Conservation (phyloP, 2,329 filamentous ascomycete genomes). For the Teratosphaeria pseudoeucalypti region DNA sequence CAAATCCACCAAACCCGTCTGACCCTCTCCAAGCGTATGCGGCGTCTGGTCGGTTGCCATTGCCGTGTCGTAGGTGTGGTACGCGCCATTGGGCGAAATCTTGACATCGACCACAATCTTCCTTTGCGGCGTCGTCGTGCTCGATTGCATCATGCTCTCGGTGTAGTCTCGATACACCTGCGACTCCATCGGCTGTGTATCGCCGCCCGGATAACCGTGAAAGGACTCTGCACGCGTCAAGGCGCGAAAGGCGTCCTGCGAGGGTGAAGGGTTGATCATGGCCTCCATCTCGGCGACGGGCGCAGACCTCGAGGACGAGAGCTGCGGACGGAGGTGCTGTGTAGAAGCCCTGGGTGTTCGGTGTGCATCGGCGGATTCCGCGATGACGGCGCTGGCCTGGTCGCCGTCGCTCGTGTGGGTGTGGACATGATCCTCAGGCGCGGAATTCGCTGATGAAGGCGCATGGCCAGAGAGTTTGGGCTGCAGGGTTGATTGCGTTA, state of each 20-base stretch:
- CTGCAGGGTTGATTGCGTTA: constrained; percentile 22
- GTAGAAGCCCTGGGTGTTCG: constrained; percentile 6
- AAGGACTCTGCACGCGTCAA: constrained; percentile 26
- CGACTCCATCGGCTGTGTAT: constrained; percentile 38
- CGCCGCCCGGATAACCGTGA: constrained; percentile 28
- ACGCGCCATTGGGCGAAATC: constrained; percentile 3
- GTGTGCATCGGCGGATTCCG: constrained; percentile 11
- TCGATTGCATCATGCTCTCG: constrained; percentile 21
- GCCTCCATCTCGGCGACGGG: constrained; percentile 15
- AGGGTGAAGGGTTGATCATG: constrained; percentile 10
- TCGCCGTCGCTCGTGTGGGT: background rate
- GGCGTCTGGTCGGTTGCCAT: constrained; percentile 5
- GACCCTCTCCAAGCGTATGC: constrained; percentile 15
- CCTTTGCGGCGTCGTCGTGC: constrained; percentile 11
- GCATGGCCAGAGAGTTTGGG: constrained; percentile 9
- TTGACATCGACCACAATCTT: constrained; percentile 7
- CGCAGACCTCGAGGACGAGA: constrained; percentile 12
- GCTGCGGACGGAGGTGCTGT: constrained; percentile 5
- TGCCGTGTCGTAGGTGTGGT: constrained; percentile 1
- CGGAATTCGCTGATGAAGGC: background rate
- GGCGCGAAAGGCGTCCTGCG: constrained; percentile 8
- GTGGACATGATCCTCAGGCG: background rate
- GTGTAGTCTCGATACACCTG: constrained; percentile 35
- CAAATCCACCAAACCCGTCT: constrained; percentile 25
- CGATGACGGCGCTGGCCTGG: constrained; percentile 6